Conservation (phyloP, 495 filamentous ascomycete genomes). For the Aspergillus wentii region DNA sequence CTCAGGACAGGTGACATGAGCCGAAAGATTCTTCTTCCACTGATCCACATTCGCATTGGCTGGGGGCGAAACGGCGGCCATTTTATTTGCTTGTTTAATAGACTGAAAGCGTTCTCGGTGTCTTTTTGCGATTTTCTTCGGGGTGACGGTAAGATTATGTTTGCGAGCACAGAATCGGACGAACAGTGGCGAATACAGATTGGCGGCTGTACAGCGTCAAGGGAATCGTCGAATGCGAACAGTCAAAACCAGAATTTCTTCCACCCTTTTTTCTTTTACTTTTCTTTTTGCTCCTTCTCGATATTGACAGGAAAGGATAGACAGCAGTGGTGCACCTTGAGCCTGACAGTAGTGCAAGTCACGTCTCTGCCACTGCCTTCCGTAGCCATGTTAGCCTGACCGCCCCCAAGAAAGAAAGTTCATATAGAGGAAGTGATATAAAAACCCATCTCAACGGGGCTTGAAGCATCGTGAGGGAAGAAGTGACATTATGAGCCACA, state of each 20-base stretch:
- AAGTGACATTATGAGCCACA: too few relatives aligned
- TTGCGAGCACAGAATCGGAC: constrained; percentile 45
- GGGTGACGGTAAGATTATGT: constrained; percentile 37
- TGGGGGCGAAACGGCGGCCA: constrained; percentile 28
- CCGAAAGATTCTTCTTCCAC: constrained; percentile 77
- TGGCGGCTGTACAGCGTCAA: constrained; percentile 40
- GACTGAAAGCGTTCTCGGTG: constrained; percentile 17
- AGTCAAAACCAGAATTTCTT: too few relatives aligned
- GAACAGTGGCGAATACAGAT: constrained; percentile 63
- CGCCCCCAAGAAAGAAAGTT: constrained; percentile 13
- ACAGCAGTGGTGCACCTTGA: constrained; percentile 18
- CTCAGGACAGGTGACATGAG: constrained; percentile 76
- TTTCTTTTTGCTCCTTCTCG: background rate
- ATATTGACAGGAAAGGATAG: constrained; percentile 7
- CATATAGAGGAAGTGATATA: constrained; percentile 7
- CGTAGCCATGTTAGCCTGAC: constrained; percentile 28
- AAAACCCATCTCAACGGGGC: constrained; percentile 12
- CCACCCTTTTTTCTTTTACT: background rate
- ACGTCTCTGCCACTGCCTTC: constrained; percentile 25
- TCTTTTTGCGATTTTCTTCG: constrained; percentile 38
- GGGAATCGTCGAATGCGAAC: background rate
- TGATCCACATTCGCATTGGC: constrained; percentile 24
- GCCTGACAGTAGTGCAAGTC: constrained; percentile 14
- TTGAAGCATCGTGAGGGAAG: too few relatives aligned
- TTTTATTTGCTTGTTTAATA: constrained; percentile 24